Evolutionary conservation across 495 filamentous ascomycete species (phyloP).

Genomic region (Aspergillus funiculosus): DNA sequence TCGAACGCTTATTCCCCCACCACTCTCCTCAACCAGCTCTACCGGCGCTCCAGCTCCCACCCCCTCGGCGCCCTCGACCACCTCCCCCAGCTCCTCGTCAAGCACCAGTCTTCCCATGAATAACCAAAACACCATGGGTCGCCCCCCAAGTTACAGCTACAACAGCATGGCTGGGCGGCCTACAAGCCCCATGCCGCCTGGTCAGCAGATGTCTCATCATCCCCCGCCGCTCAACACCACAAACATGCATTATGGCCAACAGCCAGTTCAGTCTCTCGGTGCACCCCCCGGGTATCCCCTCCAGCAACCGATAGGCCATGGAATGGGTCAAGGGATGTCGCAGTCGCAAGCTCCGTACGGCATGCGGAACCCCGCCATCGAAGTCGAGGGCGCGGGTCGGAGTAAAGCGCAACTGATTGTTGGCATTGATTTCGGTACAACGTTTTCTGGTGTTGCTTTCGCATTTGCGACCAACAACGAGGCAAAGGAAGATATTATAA

Average conservation of each 20-base stretch:
- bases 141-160: slow-evolving; percentile 70
- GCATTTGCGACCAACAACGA: slow-evolving; percentile 75
- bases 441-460: slow-evolving; percentile 74
- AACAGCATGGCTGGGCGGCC: slow-evolving; percentile 58
- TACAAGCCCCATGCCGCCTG: slow-evolving; percentile 51
- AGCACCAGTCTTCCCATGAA: slow-evolving; percentile 51
- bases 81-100: too few species aligned
- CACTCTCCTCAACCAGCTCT: slow-evolving; percentile 32
- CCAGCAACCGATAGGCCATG: slow-evolving; percentile 44
- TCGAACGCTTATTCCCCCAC: slow-evolving; percentile 26
- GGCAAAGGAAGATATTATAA: slow-evolving; percentile 71
- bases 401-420: slow-evolving; percentile 66
- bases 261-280: slow-evolving; percentile 48
- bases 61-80: slow-evolving; percentile 37
- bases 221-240: slow-evolving; percentile 70
- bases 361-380: slow-evolving; percentile 51
- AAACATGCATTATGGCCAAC: slow-evolving; percentile 48
- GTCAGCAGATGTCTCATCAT: slow-evolving; percentile 60
- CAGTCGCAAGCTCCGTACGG: slow-evolving; percentile 38
- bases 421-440: slow-evolving; percentile 71
- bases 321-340: slow-evolving; percentile 34
- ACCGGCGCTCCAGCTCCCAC: slow-evolving; percentile 33
- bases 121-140: slow-evolving; percentile 38
- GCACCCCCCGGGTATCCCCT: slow-evolving; percentile 47
- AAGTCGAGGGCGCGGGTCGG: slow-evolving; percentile 80